phyloP scores from a whole-genome alignment of 768 basidiomycete genomes.

The Hericium coralloides region DNA sequence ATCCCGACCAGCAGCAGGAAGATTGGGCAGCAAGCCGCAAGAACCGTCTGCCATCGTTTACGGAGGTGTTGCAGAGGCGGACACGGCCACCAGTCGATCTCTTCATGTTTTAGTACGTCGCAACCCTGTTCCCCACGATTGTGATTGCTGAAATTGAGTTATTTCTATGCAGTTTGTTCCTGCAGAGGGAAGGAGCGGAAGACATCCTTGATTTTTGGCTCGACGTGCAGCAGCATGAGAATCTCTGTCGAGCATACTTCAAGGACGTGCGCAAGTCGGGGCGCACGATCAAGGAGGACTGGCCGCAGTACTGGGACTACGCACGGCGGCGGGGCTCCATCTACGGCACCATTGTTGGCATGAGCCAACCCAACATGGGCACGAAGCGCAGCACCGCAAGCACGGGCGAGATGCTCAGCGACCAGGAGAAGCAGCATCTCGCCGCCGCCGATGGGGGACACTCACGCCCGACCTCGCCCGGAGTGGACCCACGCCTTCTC shows the following conservation, averaged over 20 bases:
- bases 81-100: slow-evolving; percentile 94
- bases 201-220: slow-evolving; percentile 98
- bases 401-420: slow-evolving; percentile 61
- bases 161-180: slow-evolving; percentile 59
- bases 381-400: slow-evolving; percentile 78
- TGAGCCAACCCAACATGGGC: slow-evolving; percentile 43
- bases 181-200: slow-evolving; percentile 92
- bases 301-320: slow-evolving; percentile 98
- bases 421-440: slow-evolving; percentile 57
- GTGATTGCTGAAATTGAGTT: neutral
- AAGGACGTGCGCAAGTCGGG: slow-evolving; percentile 97
- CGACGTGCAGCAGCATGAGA: slow-evolving; percentile 98
- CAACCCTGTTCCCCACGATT: neutral
- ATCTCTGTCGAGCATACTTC: slow-evolving; percentile 97
- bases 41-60: slow-evolving; percentile 78
- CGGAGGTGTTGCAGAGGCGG: slow-evolving; percentile 83
- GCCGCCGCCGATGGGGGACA: slow-evolving; percentile 39
- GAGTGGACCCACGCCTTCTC: slow-evolving; percentile 28
- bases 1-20: slow-evolving; percentile 41
- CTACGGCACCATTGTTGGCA: slow-evolving; percentile 82
- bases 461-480: slow-evolving; percentile 34
- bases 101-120: slow-evolving; percentile 89
- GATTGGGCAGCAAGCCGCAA: slow-evolving; percentile 66
- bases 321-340: slow-evolving; percentile 88
- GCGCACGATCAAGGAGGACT: slow-evolving; percentile 87